Evolutionary conservation across 768 basidiomycete species (phyloP).

Genomic region (Lactarius vividus): DNA sequence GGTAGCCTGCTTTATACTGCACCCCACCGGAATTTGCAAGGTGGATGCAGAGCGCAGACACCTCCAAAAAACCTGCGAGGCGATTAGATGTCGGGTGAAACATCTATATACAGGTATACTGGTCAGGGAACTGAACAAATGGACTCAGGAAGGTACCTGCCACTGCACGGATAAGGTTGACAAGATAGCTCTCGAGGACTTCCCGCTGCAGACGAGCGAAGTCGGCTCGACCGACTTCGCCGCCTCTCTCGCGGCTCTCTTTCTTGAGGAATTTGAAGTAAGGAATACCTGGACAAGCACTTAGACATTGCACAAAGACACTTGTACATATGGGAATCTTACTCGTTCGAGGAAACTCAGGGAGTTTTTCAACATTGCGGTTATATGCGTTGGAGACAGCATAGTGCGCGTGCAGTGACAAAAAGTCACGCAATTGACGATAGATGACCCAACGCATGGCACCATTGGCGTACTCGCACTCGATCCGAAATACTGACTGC

Average conservation of each 20-base stretch:
- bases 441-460: conserved; percentile 93
- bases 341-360: conserved; percentile 90
- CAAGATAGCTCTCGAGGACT: conserved; percentile 81
- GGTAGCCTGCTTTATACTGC: conserved; percentile 89
- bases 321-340: conserved; percentile 12
- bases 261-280: conserved; percentile 84
- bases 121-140: conserved; percentile 4
- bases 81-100: conserved; percentile 92
- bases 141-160: conserved; percentile 44
- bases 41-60: conserved; percentile 81
- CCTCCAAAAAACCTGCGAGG: conserved; percentile 85
- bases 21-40: conserved; percentile 78
- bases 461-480: conserved; percentile 96
- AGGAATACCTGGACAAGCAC: conserved; percentile 58
- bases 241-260: conserved; percentile 50
- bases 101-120: conserved; percentile 55
- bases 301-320: background rate
- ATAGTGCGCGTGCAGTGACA: conserved; percentile 88
- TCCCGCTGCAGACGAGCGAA: conserved; percentile 83
- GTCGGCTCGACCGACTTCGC: conserved; percentile 59
- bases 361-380: conserved; percentile 69
- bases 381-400: conserved; percentile 78
- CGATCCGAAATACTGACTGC: conserved; percentile 84
- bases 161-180: conserved; percentile 84
- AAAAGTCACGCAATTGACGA: conserved; percentile 87